A percentile compares a stretch with the other conserved stretches of the same genome.
These are phyloP conservation scores for Penstemon davidsonii DNA, from an alignment of 257 asterid genomes.

Conservation along the genomic window DNA sequence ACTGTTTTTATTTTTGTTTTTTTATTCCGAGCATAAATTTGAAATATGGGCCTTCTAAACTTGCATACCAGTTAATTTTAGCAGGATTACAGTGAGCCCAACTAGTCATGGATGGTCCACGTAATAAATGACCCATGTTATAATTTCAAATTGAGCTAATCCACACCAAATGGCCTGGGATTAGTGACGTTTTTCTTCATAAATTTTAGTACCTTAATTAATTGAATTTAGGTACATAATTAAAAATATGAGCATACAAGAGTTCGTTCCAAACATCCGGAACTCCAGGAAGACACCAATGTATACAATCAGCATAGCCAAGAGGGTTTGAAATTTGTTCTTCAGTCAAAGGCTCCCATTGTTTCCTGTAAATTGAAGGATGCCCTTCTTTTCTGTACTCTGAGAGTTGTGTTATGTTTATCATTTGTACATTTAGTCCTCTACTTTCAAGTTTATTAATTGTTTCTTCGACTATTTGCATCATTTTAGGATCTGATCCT, in stretches of 20 bases:
- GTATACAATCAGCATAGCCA: constrained; percentile 74
- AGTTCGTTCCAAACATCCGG: constrained; percentile 95
- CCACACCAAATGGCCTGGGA: background rate
- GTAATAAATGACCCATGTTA: background rate
- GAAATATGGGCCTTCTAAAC: too few species aligned
- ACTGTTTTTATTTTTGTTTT: too few species aligned
- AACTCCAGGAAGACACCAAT: constrained; percentile 97
- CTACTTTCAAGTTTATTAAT: constrained; percentile 46
- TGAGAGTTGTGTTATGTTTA: constrained; percentile 77
- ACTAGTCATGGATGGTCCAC: too few species aligned
- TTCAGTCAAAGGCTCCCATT: constrained; percentile 64
- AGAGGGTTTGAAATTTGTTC: constrained; percentile 57
- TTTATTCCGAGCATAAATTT: too few species aligned
- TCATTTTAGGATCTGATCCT: constrained; percentile 78
- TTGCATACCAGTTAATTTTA: too few species aligned
- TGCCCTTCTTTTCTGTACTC: constrained; percentile 89
- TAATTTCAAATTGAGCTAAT: too few species aligned
- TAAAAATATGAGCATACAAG: constrained; percentile 54
- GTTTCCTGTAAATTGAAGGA: constrained; percentile 75
- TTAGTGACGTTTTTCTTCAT: too few species aligned
- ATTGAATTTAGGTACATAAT: constrained; percentile 8
- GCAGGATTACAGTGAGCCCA: too few species aligned
- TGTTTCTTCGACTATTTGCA: constrained; percentile 59
- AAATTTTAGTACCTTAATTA: too few species aligned
- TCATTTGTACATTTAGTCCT: constrained; percentile 58